phyloP scores from a whole-genome alignment of 2,329 filamentous ascomycete genomes.

The Ciborinia camelliae region DNA sequence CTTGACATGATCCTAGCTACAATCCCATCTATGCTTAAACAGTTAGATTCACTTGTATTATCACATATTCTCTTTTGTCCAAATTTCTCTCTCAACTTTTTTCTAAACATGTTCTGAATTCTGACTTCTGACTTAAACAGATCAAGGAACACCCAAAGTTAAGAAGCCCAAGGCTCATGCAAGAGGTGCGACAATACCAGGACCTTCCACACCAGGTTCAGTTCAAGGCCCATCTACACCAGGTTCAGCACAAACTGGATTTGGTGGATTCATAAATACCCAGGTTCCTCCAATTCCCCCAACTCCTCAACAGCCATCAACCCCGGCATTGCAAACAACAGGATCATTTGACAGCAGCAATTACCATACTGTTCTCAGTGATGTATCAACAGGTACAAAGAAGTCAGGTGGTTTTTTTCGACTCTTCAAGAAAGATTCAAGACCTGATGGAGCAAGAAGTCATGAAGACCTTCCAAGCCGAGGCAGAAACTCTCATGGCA shows the following conservation, averaged over 20 bases:
- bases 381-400: background rate
- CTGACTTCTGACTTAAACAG: slow-evolving; percentile 21
- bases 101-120: background rate
- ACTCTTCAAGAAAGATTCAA: slow-evolving; percentile 1
- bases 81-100: background rate
- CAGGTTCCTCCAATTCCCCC: background rate
- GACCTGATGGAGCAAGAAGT: background rate
- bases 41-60: background rate
- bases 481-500: too few relatives aligned
- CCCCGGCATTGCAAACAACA: background rate
- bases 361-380: background rate
- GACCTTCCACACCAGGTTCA: background rate
- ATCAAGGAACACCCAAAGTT: slow-evolving; percentile 6
- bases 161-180: slow-evolving; percentile 12
- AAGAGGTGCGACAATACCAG: slow-evolving; percentile 10
- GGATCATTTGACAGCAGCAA: slow-evolving; percentile 8
- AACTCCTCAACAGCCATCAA: slow-evolving; percentile 1
- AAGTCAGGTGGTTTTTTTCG: slow-evolving; percentile 7
- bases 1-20: background rate
- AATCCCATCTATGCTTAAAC: background rate
- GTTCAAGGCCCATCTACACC: background rate
- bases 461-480: background rate
- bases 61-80: background rate
- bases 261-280: background rate
- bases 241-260: background rate